A percentile compares a stretch with the other conserved stretches of the same genome.
Evolutionary conservation across 176 grass and related monocot species (phyloP).

Genomic region (Triticum monococcum): DNA sequence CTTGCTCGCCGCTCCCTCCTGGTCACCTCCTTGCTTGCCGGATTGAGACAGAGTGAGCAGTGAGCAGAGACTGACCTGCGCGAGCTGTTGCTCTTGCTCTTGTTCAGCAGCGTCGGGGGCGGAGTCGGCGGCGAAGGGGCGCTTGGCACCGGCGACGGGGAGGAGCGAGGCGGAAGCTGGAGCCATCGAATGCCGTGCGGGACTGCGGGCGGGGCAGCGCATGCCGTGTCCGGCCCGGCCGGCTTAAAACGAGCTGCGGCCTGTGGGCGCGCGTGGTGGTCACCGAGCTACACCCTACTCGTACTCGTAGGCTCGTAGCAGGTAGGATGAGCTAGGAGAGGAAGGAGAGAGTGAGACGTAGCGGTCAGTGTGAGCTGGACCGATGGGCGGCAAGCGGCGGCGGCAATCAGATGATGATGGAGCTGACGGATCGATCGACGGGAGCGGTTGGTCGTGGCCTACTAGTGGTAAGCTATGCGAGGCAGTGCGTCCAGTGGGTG

Average conservation of each 20-base stretch:
- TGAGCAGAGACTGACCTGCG: slow-evolving; percentile 7
- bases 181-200: slow-evolving; percentile 14
- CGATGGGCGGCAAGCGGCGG: neutral
- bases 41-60: neutral
- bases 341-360: neutral
- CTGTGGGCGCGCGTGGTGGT: neutral
- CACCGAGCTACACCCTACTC: neutral
- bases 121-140: neutral
- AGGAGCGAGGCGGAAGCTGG: slow-evolving; percentile 18
- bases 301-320: too few relatives aligned
- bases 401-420: slow-evolving; percentile 7
- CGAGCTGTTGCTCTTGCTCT: neutral
- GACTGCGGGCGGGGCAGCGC: slow-evolving; percentile 10
- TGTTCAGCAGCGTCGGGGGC: slow-evolving; percentile 1
- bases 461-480: neutral
- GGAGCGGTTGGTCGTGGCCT: slow-evolving; percentile 6
- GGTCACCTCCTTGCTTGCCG: neutral
- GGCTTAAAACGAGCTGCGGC: neutral
- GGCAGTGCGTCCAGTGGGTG: neutral
- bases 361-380: slow-evolving; percentile 24
- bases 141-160: slow-evolving; percentile 18
- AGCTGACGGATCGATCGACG: neutral
- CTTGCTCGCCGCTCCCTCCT: neutral
- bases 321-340: neutral
- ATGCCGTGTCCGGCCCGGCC: slow-evolving; percentile 8